Conservation (phyloP, 139 green algal genomes). For the Chlamydomonas schloesseri region DNA sequence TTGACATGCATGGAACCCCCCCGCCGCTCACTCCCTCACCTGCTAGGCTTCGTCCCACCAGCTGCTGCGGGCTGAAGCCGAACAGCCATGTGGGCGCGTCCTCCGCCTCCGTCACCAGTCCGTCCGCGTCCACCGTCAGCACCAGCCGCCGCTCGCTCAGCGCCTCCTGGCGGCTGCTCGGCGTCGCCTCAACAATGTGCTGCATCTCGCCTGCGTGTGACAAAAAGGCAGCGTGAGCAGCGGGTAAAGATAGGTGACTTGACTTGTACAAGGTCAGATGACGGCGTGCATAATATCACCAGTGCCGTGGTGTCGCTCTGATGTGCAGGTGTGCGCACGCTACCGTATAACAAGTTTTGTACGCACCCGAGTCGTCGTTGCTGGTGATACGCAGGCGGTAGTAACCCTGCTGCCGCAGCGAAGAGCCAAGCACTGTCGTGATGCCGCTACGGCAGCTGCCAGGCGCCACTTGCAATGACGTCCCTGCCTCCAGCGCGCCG, state of each 20-base stretch:
- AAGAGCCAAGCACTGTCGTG: constrained; percentile 23
- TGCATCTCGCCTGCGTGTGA: constrained; percentile 9
- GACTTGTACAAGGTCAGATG: too few relatives aligned
- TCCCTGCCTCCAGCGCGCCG: too few relatives aligned
- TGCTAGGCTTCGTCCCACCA: constrained; percentile 29
- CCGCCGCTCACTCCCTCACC: too few relatives aligned
- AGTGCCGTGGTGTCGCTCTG: too few relatives aligned
- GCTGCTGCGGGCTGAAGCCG: constrained; percentile 15
- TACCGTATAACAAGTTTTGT: too few relatives aligned
- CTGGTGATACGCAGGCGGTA: constrained; percentile 34
- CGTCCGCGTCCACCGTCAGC: constrained; percentile 45
- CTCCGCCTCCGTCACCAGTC: constrained; percentile 32
- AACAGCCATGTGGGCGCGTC: constrained; percentile 30
- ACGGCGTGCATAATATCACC: too few relatives aligned
- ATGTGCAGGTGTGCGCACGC: too few relatives aligned
- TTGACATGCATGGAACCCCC: too few relatives aligned
- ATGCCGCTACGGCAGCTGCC: constrained; percentile 40
- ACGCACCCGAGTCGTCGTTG: constrained; percentile 36
- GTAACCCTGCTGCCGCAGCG: constrained; percentile 31
- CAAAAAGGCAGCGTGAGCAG: not conserved
- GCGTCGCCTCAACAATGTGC: constrained; percentile 21
- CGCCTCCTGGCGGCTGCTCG: constrained; percentile 2
- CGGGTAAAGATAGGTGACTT: not conserved
- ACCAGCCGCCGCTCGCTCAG: constrained; percentile 36
- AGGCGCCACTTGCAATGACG: not conserved